These are phyloP conservation scores for Pichia sp. DNA, from an alignment of 1,139 yeast genomes.

Conservation along the genomic window DNA sequence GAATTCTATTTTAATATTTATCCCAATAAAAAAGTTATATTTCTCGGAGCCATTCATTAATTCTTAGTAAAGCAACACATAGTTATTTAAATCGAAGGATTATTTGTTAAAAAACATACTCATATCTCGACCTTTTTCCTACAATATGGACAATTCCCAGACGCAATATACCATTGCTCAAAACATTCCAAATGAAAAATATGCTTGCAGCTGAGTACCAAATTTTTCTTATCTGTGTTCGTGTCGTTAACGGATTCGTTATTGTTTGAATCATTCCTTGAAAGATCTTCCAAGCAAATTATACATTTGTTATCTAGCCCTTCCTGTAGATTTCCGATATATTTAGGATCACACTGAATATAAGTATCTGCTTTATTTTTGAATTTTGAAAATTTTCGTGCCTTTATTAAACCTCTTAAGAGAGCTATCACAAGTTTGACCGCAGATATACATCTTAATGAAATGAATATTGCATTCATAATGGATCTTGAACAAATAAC, in stretches of 20 bases:
- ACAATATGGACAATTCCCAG: slow-evolving; percentile 45
- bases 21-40: too few species aligned
- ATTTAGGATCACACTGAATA: too few species aligned
- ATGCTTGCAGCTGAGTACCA: slow-evolving; percentile 37
- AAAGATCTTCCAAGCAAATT: neutral
- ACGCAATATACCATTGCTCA: slow-evolving; percentile 39
- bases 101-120: too few species aligned
- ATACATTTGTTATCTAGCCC: too few species aligned
- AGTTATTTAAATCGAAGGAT: too few species aligned
- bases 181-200: slow-evolving; percentile 42
- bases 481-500: slow-evolving; percentile 14
- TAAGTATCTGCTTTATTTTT: slow-evolving; percentile 13
- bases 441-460: slow-evolving; percentile 19
- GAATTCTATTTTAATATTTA: too few species aligned
- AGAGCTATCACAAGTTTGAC: slow-evolving; percentile 19
- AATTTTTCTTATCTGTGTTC: slow-evolving; percentile 1
- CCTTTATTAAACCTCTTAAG: slow-evolving; percentile 20
- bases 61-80: too few species aligned
- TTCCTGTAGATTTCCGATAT: too few species aligned
- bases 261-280: neutral
- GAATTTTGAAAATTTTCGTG: slow-evolving; percentile 21
- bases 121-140: slow-evolving; percentile 23
- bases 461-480: slow-evolving; percentile 16
- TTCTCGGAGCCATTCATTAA: too few species aligned
- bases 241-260: too few species aligned